Conservation (phyloP, 306 rosid species). For the Ziziphus jujuba region DNA sequence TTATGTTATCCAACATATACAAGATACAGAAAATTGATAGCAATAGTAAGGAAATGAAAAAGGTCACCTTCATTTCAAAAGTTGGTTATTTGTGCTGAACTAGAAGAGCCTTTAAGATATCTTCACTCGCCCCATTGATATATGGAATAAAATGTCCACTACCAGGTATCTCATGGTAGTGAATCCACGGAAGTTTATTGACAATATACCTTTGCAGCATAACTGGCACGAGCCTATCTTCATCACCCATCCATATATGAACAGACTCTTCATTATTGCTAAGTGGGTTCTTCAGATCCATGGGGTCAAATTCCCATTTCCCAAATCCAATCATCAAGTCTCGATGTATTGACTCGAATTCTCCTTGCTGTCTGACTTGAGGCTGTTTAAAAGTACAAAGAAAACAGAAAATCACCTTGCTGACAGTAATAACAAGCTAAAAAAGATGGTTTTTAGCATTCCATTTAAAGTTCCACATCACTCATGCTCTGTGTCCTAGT, state of each 20-base stretch:
- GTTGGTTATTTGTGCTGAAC: constrained; percentile 17
- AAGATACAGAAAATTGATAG: not conserved
- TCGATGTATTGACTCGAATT: constrained; percentile 46
- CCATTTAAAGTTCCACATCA: too few relatives aligned
- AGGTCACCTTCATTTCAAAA: not conserved
- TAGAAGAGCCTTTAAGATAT: constrained; percentile 38
- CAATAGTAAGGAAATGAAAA: too few relatives aligned
- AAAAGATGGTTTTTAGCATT: not conserved
- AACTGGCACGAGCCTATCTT: constrained; percentile 43
- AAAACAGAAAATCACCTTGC: not conserved
- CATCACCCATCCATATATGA: constrained; percentile 78
- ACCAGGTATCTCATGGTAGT: constrained; percentile 64
- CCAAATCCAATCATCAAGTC: constrained; percentile 57
- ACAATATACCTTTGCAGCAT: constrained; percentile 44
- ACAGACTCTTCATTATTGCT: constrained; percentile 38
- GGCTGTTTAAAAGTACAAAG: constrained; percentile 21
- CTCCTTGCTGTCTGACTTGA: constrained; percentile 52
- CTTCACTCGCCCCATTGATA: constrained; percentile 26
- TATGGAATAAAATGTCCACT: constrained; percentile 56
- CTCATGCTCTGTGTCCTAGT: too few relatives aligned
- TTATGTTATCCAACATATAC: not conserved
- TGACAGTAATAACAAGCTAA: not conserved
- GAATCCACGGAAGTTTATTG: constrained; percentile 62
- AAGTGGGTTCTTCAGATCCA: constrained; percentile 52
- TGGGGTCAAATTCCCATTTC: constrained; percentile 60